Base-by-base conservation (phyloP, 768 basidiomycete genomes). In the Boletus reticuloceps region DNA sequence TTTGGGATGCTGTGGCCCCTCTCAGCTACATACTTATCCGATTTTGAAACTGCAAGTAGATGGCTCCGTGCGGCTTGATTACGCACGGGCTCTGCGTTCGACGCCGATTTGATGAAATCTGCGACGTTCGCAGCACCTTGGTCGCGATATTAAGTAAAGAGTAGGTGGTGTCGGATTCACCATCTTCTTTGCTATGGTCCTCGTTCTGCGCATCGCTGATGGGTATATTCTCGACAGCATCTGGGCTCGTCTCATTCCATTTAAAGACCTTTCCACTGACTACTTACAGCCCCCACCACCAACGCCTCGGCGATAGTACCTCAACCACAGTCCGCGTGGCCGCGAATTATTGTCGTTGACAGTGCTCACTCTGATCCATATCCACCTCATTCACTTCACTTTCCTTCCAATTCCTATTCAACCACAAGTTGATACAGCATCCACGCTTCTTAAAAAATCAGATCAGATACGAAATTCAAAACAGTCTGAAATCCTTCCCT, bases 401-500 rank as follows among this genome's bases (percentile, higher is more conserved):
- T 32, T 94, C 92, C 4, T 98, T 92, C 75, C 72, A 74, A 44
- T 86, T 79, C 72, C 83, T 98, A 53, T 99, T 97, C 82, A 93
- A 98, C 73, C 88, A 89, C 66, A 88, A 88, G 17, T 95, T 89
- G 92, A 94, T 90, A 87, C 78, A 81, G 31, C 96, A 99, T 74
- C 96, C 96, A 0, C 82, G 89, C 22, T 99, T 94, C 75, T 76
- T 96, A 43, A 88, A 90, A 66, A 84, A 95, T 65, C 96, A 99
- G 70, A 82, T 90, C 61, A 80, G 74, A 60, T 71, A 78, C 22
- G 96, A 99, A 75, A 98, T 99, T 58, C 74, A 79, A 60, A 73
- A 68, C 55, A 89, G 87, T 58, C 54, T 97, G 47, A 75, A 78
- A 42, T 84, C 91, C 0, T 94, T 95, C 67, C 95, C 94, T 0